A percentile compares a stretch with the other conserved stretches of the same genome.
Evolutionary conservation across 2,329 filamentous ascomycete genomes (phyloP).

Genomic region (Lasiodiplodia gonubiensis): DNA sequence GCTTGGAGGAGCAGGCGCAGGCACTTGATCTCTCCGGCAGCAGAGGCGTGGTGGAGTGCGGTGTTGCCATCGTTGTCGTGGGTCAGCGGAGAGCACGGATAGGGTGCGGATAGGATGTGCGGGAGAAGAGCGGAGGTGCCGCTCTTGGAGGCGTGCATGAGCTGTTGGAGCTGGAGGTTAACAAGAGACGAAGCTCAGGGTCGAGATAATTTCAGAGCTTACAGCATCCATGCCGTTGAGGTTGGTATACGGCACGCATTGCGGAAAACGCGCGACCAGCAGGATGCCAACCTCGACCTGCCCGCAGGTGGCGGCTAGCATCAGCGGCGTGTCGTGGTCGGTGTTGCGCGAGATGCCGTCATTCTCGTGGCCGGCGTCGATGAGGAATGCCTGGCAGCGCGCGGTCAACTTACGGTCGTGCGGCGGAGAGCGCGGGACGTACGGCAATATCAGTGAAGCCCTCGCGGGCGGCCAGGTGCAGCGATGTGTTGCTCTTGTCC

Average conservation of each 20-base stretch:
- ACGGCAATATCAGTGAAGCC: slow-evolving; percentile 72
- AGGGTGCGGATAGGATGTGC: slow-evolving; percentile 41
- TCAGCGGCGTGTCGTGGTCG: slow-evolving; percentile 78
- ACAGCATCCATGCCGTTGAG: slow-evolving; percentile 73
- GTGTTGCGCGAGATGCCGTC: slow-evolving; percentile 77
- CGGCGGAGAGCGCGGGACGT: slow-evolving; percentile 31
- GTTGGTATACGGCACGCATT: slow-evolving; percentile 69
- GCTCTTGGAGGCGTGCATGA: slow-evolving; percentile 50
- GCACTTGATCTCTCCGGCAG: slow-evolving; percentile 78
- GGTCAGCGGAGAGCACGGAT: slow-evolving; percentile 42
- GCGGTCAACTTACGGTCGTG: background rate
- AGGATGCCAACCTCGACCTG: slow-evolving; percentile 76
- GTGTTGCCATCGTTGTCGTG: slow-evolving; percentile 79
- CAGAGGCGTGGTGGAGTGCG: slow-evolving; percentile 83
- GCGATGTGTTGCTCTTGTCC: slow-evolving; percentile 78
- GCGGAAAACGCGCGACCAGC: slow-evolving; percentile 68
- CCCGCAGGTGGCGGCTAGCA: slow-evolving; percentile 73
- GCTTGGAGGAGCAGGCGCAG: slow-evolving; percentile 77
- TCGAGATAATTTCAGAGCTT: slow-evolving; percentile 31
- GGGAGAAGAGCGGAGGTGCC: slow-evolving; percentile 53
- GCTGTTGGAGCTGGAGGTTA: slow-evolving; percentile 32
- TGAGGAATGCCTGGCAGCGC: slow-evolving; percentile 61
- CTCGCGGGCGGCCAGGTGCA: slow-evolving; percentile 79
- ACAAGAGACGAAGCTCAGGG: background rate
- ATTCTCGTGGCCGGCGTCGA: slow-evolving; percentile 77